Conservation (phyloP, 805 yeast genomes). For the Ogataea allantospora region DNA sequence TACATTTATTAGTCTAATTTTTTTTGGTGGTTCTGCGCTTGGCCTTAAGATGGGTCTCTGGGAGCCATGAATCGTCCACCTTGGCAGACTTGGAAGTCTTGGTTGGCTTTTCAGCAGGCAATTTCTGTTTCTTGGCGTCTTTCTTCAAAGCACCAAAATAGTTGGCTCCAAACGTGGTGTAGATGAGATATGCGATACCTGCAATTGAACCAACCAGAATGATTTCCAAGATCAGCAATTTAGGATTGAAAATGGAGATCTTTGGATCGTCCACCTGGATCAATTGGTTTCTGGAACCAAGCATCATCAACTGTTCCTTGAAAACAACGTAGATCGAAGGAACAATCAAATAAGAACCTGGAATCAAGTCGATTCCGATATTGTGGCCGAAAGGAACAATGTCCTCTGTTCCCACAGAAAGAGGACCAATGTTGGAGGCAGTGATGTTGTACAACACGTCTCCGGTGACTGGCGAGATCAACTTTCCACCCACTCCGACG, state of each 20-base stretch:
- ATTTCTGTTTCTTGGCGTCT: slow-evolving; percentile 28
- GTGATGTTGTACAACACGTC: slow-evolving; percentile 60
- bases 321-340: slow-evolving; percentile 58
- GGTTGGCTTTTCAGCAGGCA: slow-evolving; percentile 22
- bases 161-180: slow-evolving; percentile 43
- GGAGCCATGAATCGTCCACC: slow-evolving; percentile 55
- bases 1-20: slow-evolving; percentile 32
- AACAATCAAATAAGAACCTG: slow-evolving; percentile 54
- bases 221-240: slow-evolving; percentile 61
- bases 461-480: slow-evolving; percentile 54
- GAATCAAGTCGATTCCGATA: slow-evolving; percentile 55
- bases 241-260: slow-evolving; percentile 70
- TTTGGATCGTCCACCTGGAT: slow-evolving; percentile 60
- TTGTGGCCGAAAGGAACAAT: slow-evolving; percentile 53
- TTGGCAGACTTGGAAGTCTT: slow-evolving; percentile 30
- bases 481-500: slow-evolving; percentile 68
- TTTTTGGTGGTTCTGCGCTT: slow-evolving; percentile 24
- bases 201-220: slow-evolving; percentile 50
- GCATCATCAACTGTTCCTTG: slow-evolving; percentile 48
- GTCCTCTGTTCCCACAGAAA: slow-evolving; percentile 50
- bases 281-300: slow-evolving; percentile 58
- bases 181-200: slow-evolving; percentile 47
- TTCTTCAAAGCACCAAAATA: slow-evolving; percentile 43
- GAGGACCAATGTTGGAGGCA: slow-evolving; percentile 60
- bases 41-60: slow-evolving; percentile 47